These are phyloP conservation scores for Termitomyces sp. DNA, from an alignment of 768 basidiomycete genomes.

Conservation along the genomic window DNA sequence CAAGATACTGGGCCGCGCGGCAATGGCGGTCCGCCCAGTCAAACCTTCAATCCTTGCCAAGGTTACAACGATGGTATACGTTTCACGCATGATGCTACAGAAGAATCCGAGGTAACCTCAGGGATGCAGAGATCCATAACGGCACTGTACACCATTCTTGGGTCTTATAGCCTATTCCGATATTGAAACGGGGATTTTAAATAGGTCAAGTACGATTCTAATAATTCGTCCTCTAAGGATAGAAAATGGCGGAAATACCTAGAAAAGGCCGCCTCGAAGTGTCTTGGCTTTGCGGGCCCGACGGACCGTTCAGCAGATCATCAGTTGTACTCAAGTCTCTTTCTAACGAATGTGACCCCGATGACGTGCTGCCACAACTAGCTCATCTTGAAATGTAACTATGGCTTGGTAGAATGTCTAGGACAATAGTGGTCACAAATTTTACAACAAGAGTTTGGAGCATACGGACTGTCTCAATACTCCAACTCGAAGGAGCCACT, in stretches of 20 bases:
- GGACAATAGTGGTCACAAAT: background rate
- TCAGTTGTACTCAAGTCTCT: background rate
- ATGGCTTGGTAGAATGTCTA: background rate
- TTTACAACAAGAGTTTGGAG: background rate
- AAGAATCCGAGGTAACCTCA: background rate
- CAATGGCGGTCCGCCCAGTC: background rate
- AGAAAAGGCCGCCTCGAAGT: background rate
- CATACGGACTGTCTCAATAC: background rate
- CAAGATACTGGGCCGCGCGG: background rate
- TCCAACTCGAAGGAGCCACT: background rate
- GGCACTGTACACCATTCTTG: background rate
- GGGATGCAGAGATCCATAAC: background rate
- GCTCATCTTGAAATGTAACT: background rate
- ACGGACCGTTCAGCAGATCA: constrained; percentile 3
- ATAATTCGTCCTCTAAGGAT: background rate
- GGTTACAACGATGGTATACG: no score
- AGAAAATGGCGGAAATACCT: background rate
- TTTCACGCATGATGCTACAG: background rate
- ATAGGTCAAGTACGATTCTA: background rate
- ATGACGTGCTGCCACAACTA: background rate
- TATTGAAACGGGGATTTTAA: background rate
- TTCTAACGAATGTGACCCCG: background rate
- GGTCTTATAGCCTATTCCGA: background rate
- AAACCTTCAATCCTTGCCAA: background rate
- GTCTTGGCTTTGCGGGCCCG: constrained; percentile 7